These are phyloP conservation scores for Biscutella laevigata DNA, from an alignment of 441 rosid genomes.

Conservation along the genomic window DNA sequence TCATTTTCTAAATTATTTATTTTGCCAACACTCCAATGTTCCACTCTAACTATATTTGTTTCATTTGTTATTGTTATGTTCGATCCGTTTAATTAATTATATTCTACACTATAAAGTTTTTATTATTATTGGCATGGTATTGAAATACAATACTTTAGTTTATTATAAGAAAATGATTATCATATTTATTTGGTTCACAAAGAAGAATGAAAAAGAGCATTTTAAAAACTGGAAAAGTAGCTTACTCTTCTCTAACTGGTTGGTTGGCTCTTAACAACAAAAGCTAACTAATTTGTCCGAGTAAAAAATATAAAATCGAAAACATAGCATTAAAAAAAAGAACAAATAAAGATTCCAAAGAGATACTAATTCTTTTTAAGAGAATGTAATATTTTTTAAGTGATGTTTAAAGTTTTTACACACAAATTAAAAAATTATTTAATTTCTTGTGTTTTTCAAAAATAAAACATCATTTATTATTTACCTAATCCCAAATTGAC, in stretches of 20 bases:
- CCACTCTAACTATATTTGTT: too few relatives aligned
- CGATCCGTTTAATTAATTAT: neutral
- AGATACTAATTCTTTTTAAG: constrained; percentile 17
- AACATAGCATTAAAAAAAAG: constrained; percentile 3
- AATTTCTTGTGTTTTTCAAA: too few relatives aligned
- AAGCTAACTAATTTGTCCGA: constrained; percentile 2
- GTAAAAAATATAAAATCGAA: neutral
- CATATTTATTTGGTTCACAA: constrained; percentile 1
- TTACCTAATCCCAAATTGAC: too few relatives aligned
- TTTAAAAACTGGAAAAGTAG: constrained; percentile 20
- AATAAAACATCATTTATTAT: too few relatives aligned
- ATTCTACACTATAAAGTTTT: neutral
- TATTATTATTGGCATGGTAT: neutral
- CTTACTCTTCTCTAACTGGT: constrained; percentile 16
- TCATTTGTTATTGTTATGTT: too few relatives aligned
- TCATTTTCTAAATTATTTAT: too few relatives aligned
- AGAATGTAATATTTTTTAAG: too few relatives aligned
- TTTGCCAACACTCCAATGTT: too few relatives aligned
- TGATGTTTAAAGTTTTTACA: too few relatives aligned
- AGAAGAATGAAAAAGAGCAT: constrained; percentile 13
- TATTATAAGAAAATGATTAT: neutral
- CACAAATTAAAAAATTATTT: too few relatives aligned
- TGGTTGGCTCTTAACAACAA: constrained; percentile 21
- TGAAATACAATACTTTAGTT: neutral
- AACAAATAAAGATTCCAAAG: constrained; percentile 21